A percentile compares a stretch with the other conserved stretches of the same genome.
phyloP scores from a whole-genome alignment of 768 basidiomycete species.

The Pulveroboletus sp. region DNA sequence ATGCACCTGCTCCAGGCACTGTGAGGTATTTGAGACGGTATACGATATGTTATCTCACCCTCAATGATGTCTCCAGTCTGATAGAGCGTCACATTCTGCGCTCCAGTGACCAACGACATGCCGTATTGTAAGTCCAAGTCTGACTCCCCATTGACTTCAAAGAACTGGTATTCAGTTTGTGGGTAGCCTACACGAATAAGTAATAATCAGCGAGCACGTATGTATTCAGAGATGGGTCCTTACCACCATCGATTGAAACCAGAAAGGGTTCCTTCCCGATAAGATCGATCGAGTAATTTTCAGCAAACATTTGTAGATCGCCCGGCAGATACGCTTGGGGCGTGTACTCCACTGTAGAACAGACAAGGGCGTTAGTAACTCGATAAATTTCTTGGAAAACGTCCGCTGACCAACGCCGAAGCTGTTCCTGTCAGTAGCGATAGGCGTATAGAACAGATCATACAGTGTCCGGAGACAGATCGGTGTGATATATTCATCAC shows the following conservation, averaged over 20 bases:
- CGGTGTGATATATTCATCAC: slow-evolving; percentile 29
- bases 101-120: slow-evolving; percentile 27
- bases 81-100: slow-evolving; percentile 29
- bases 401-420: slow-evolving; percentile 30
- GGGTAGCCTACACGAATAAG: slow-evolving; percentile 16
- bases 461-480: slow-evolving; percentile 30
- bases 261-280: slow-evolving; percentile 25
- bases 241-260: slow-evolving; percentile 37
- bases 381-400: neutral
- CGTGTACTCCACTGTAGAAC: slow-evolving; percentile 30
- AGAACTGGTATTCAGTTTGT: slow-evolving; percentile 20
- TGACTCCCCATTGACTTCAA: slow-evolving; percentile 27
- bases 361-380: neutral
- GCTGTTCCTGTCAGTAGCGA: slow-evolving; percentile 25
- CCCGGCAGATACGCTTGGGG: slow-evolving; percentile 31
- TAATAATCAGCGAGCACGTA: neutral
- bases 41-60: slow-evolving; percentile 5
- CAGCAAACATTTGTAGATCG: slow-evolving; percentile 33
- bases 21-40: too few species aligned
- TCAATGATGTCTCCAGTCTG: slow-evolving; percentile 29
- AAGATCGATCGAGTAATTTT: slow-evolving; percentile 14
- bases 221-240: neutral
- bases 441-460: slow-evolving; percentile 21
- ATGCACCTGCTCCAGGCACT: slow-evolving; percentile 17
- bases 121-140: slow-evolving; percentile 32